Percentiles rank a stretch among this genome's conserved stretches.
Evolutionary conservation across 306 rosid species (phyloP).

Genomic region (Dryas alaskensis): DNA sequence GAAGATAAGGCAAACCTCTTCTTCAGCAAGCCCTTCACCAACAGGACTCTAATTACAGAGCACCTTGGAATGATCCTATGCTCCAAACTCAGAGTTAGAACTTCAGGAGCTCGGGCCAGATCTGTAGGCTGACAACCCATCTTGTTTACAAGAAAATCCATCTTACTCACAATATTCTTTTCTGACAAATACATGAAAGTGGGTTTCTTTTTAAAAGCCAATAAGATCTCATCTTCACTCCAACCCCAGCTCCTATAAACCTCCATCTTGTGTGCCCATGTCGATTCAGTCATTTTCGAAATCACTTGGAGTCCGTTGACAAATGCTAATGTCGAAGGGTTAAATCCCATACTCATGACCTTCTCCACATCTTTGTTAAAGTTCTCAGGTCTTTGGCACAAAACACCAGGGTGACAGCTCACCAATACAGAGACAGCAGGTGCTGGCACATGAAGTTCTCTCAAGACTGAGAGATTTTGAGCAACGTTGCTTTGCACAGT

Average conservation of each 20-base stretch:
- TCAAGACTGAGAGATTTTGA: not conserved
- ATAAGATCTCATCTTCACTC: conserved; percentile 23
- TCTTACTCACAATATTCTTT: conserved; percentile 17
- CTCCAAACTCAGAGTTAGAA: conserved; percentile 26
- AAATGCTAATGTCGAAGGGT: conserved; percentile 23
- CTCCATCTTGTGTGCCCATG: conserved; percentile 24
- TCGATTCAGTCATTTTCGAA: conserved; percentile 1
- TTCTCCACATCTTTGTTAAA: conserved; percentile 10
- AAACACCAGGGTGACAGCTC: not conserved
- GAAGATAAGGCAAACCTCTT: not conserved
- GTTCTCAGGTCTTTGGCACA: not conserved
- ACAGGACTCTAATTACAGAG: conserved; percentile 32
- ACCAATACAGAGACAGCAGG: not conserved
- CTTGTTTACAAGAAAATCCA: conserved; percentile 30
- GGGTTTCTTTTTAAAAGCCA: conserved; percentile 30
- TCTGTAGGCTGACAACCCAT: conserved; percentile 20
- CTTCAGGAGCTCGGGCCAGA: conserved; percentile 13
- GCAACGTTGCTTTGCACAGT: not conserved
- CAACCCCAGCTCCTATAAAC: conserved; percentile 32
- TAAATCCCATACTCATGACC: conserved; percentile 27
- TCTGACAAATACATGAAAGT: conserved; percentile 22
- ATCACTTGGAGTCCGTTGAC: conserved; percentile 21
- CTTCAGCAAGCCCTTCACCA: conserved; percentile 20
- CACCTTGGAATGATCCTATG: conserved; percentile 41
- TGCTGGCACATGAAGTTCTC: conserved; percentile 1